Evolutionary conservation across 225 moss, liverwort and hornwort genomes (phyloP).

Genomic region (Pseudoscleropodium purum): DNA sequence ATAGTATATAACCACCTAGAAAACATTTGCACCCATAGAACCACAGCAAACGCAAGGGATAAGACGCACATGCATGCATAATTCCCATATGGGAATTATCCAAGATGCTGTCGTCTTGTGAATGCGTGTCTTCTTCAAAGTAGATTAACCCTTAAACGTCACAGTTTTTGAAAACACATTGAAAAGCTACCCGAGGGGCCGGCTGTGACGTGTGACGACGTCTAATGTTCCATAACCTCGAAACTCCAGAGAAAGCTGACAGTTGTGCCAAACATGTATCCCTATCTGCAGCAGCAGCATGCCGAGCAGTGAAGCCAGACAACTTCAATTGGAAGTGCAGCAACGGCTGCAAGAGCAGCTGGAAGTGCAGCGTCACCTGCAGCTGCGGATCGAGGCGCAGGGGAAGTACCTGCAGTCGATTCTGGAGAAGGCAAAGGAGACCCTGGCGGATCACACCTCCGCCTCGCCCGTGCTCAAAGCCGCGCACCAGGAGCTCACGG

Average conservation of each 20-base stretch:
- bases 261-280: background rate
- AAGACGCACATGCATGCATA: background rate
- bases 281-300: slow-evolving; percentile 1
- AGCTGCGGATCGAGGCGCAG: slow-evolving; percentile 89
- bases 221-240: background rate
- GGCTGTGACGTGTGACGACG: background rate
- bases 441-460: slow-evolving; percentile 63
- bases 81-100: background rate
- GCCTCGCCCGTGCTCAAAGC: slow-evolving; percentile 77
- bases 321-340: slow-evolving; percentile 88
- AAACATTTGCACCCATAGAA: background rate
- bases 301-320: slow-evolving; percentile 69
- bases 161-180: background rate
- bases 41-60: background rate
- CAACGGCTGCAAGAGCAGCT: slow-evolving; percentile 87
- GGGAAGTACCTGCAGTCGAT: slow-evolving; percentile 95
- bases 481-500: slow-evolving; percentile 70
- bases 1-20: background rate
- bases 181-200: background rate
- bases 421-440: slow-evolving; percentile 90
- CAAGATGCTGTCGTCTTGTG: background rate
- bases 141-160: background rate
- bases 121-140: background rate
- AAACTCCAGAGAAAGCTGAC: background rate
- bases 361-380: slow-evolving; percentile 92